Conservation (phyloP, 2,329 filamentous ascomycete genomes). For the Penicillium sclerotigenum region DNA sequence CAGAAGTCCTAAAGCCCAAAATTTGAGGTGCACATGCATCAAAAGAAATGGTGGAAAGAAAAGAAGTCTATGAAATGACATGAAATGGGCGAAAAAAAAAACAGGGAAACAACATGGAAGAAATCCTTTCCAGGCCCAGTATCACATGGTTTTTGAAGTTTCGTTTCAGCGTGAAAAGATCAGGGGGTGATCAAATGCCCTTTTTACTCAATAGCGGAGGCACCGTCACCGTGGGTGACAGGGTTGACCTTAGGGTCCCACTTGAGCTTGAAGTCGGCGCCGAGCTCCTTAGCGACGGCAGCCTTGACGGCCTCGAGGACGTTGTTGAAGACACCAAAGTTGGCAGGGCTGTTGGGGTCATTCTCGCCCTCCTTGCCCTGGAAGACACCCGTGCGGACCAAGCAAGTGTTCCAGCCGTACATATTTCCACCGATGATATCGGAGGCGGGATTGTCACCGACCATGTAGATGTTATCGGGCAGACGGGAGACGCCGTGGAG, state of each 20-base stretch:
- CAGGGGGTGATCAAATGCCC: neutral
- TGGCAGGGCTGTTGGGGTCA: conserved; percentile 72
- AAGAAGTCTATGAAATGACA: conserved; percentile 12
- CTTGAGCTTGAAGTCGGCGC: conserved; percentile 70
- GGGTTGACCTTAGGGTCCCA: conserved; percentile 72
- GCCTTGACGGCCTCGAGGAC: conserved; percentile 69
- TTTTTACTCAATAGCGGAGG: conserved; percentile 57
- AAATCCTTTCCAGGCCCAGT: conserved; percentile 6
- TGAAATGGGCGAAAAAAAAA: neutral
- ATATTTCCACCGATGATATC: conserved; percentile 75
- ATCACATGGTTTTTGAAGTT: conserved; percentile 11
- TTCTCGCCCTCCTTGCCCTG: conserved; percentile 64
- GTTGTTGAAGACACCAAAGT: conserved; percentile 71
- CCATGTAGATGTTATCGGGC: conserved; percentile 71
- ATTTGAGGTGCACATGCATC: conserved; percentile 1
- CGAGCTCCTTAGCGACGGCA: conserved; percentile 66
- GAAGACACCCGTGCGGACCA: conserved; percentile 75
- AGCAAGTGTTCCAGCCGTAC: conserved; percentile 78
- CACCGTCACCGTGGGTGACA: conserved; percentile 53
- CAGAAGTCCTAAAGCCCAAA: conserved; percentile 11
- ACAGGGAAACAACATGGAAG: conserved; percentile 7
- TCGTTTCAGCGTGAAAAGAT: conserved; percentile 14
- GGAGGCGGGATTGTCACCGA: conserved; percentile 70
- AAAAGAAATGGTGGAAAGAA: neutral
- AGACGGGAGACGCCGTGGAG: conserved; percentile 70